phyloP scores from a whole-genome alignment of 1,284 basidiomycete genomes.

The Macrocystidia cucumis region DNA sequence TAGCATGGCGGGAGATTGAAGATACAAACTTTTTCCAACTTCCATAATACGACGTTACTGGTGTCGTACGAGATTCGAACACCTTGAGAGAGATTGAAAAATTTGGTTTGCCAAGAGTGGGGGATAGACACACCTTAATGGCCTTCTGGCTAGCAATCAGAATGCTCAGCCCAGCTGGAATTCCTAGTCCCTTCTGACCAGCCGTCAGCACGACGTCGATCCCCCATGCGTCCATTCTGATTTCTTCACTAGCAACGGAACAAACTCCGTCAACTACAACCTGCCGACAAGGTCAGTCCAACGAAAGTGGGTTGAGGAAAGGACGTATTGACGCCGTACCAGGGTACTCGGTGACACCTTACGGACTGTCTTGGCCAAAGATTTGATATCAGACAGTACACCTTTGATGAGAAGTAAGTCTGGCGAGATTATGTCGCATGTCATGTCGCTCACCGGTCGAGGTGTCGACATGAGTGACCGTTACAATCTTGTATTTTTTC shows the following conservation, averaged over 20 bases:
- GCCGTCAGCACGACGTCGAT: conserved; percentile 89
- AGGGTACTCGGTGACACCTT: conserved; percentile 83
- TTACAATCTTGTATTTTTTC: conserved; percentile 87
- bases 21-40: conserved; percentile 72
- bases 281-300: conserved; percentile 21
- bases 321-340: conserved; percentile 27
- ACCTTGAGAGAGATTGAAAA: conserved; percentile 30
- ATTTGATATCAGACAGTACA: conserved; percentile 83
- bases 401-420: conserved; percentile 25
- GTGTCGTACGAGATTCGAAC: conserved; percentile 63
- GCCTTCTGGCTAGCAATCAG: conserved; percentile 80
- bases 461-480: conserved; percentile 94
- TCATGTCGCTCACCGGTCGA: conserved; percentile 55
- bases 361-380: conserved; percentile 70
- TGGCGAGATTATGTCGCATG: background rate
- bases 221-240: conserved; percentile 90
- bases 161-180: conserved; percentile 91
- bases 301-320: conserved; percentile 7
- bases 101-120: background rate
- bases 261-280: conserved; percentile 91
- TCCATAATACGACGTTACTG: conserved; percentile 80
- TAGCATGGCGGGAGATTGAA: conserved; percentile 1
- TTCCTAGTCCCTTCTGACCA: conserved; percentile 92
- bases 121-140: conserved; percentile 41
- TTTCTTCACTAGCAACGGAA: conserved; percentile 94